Evolutionary conservation across 2,329 filamentous ascomycete species (phyloP), one percentile per base, ranked within the genome.

Genomic region (Sclerotinia nivalis): DNA sequence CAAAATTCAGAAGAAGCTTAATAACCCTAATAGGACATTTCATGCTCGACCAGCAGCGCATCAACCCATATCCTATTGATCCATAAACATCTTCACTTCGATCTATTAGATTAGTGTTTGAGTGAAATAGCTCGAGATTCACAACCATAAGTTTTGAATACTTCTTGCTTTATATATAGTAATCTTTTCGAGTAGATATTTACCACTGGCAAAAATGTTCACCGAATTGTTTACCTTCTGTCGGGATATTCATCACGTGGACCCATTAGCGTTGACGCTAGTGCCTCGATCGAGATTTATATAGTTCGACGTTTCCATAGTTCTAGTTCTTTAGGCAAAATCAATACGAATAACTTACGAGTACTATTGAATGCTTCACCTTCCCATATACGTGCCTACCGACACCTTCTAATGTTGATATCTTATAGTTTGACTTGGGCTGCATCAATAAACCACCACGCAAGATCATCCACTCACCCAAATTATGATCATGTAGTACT

Each of bases 401-500:
- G n/a, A n/a, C n/a, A n/a, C n/a, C n/a, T n/a, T 34, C 52, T 22
- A 22, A 20, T 7, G 20, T 43, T 34, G 7, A 6, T n/a, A 25
- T 22, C 22, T 5, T 4, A 4, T 1, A n/a, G 40, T 10, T 2
- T 37, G 37, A 28, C 25, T 12, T 20, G 8, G 18, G 20, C 43
- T 59, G 3, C 22, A 50, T 45, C 28, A 2, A 49, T 13, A 10
- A 58, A 31, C 8, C 1, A 50, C 20, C 43, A 67, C 13, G 12
- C 54, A 18, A 34, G 28, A 40, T 13, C 18, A 25, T 7, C 6
- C 2, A 31, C 43, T 20, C n/a, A 34, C 2, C 54, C 25, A 28
- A 7, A 6, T 13, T 59, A 31, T 72, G 70, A 69, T 40, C 62
- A 61, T 25, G 25, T 71, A 4, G 54, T 69, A 5, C 31, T 71